Base-by-base conservation (phyloP, 2,329 filamentous ascomycete genomes). In the Fusarium pseudograminearum region DNA sequence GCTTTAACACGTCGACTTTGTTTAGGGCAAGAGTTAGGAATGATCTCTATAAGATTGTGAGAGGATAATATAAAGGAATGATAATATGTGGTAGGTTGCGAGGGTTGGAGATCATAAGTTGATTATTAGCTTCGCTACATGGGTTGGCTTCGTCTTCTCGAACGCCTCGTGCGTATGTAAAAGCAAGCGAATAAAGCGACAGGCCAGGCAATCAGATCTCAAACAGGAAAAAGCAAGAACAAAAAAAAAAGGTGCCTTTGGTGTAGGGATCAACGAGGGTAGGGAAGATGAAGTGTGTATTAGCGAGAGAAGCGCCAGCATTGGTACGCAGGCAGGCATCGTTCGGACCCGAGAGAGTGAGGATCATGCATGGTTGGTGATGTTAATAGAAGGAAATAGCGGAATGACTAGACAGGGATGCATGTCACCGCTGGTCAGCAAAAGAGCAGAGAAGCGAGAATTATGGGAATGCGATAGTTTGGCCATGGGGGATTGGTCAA, bases 381-480 rank as follows among this genome's bases (percentile, higher is more conserved):
- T 53, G 55, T 40, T 57, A 34, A 30, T 24, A 15, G 22, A n/a
- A 26, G 16, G 40, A 26, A 50, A 54, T 31, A 41, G 64, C 33
- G 64, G 62, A 62, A 56, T 52, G 52, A 58, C 40, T 38, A 45
- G 58, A 51, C 53, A 64, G 40, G 62, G 67, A 59, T 55, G 46
- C 15, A 71, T 61, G 63, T 68, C 67, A 70, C 66, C 44, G 52
- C 55, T 57, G 66, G 40, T 44, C 45, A 50, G 54, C 54, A 31
- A 67, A 44, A 40, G 66, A 54, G 57, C 46, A 40, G 54, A 41
- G 48, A 69, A 71, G 68, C 68, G 68, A 69, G 67, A 69, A 53
- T 53, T 57, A 70, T 70, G 67, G 64, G 54, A 58, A 65, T 65
- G 40, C 28, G 45, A 55, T 52, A 26, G 53, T 56, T 28, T 22